A percentile compares a stretch with the other conserved stretches of the same genome.
Evolutionary conservation across 2,329 filamentous ascomycete genomes (phyloP).

Genomic region (Seiridium cupressi): DNA sequence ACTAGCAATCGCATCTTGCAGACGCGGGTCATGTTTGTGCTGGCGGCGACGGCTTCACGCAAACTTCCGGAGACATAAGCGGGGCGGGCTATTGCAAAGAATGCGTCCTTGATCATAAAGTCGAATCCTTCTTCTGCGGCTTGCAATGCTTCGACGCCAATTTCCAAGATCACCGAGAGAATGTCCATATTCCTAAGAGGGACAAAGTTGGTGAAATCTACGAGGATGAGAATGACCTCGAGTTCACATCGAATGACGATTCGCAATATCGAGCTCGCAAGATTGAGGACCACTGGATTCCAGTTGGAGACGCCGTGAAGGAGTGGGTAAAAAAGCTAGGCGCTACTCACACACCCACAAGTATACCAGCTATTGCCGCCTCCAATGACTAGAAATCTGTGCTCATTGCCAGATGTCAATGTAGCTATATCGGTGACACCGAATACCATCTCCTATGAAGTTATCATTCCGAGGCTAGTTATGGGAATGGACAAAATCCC

Average conservation of each 20-base stretch:
- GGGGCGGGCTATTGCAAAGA: conserved; percentile 36
- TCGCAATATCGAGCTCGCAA: conserved; percentile 22
- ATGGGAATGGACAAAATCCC: no score
- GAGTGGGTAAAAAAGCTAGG: conserved; percentile 49
- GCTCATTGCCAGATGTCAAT: no score
- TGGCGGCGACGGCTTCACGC: conserved; percentile 38
- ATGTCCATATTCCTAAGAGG: conserved; percentile 28
- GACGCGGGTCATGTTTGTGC: conserved; percentile 32
- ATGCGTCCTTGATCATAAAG: conserved; percentile 34
- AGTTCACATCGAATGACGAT: conserved; percentile 20
- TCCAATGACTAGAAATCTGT: not conserved
- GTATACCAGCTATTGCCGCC: not conserved
- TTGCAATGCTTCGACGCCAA: conserved; percentile 38
- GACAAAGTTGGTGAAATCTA: conserved; percentile 20
- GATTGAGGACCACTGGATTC: conserved; percentile 24
- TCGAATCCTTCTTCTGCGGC: conserved; percentile 41
- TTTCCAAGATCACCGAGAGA: conserved; percentile 37
- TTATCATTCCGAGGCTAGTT: no score
- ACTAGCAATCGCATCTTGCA: not conserved
- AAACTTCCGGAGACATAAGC: conserved; percentile 28
- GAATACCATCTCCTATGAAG: no score
- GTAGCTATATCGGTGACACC: no score
- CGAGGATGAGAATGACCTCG: conserved; percentile 23
- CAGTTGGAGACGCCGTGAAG: conserved; percentile 32
- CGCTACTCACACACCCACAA: not conserved